Conservation (phyloP, 305 asterid species). For the Fraxinus ornus region DNA sequence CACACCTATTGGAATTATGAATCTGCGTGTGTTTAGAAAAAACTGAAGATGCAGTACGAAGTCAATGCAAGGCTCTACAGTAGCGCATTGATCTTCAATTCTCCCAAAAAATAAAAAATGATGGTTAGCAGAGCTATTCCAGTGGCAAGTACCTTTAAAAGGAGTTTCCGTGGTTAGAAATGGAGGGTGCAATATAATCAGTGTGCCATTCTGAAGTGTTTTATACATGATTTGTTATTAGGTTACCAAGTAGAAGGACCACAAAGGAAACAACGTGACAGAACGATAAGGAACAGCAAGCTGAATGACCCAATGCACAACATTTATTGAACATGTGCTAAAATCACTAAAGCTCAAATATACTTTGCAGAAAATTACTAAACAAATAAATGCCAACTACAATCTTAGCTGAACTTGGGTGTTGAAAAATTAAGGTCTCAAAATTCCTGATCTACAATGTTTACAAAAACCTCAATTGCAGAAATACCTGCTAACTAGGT, state of each 20-base stretch:
- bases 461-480: slow-evolving; percentile 17
- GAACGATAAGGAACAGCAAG: background rate
- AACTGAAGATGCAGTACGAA: background rate
- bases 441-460: background rate
- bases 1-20: background rate
- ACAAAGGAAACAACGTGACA: slow-evolving; percentile 15
- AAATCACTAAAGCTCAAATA: background rate
- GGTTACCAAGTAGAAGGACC: background rate
- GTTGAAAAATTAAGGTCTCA: background rate
- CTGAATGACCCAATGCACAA: background rate
- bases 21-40: background rate
- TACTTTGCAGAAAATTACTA: background rate
- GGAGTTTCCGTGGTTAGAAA: background rate
- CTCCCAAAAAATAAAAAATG: background rate
- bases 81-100: background rate
- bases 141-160: background rate
- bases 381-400: background rate
- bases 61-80: background rate
- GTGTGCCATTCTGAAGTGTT: background rate
- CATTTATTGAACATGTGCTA: background rate
- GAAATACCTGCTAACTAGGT: slow-evolving; percentile 85
- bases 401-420: background rate
- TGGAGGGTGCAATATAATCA: background rate
- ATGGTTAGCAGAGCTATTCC: background rate
- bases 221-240: background rate